A percentile compares a stretch with the other conserved stretches of the same genome.
Conservation (phyloP, 2,329 filamentous ascomycete species). For the Cryphonectria japonica region DNA sequence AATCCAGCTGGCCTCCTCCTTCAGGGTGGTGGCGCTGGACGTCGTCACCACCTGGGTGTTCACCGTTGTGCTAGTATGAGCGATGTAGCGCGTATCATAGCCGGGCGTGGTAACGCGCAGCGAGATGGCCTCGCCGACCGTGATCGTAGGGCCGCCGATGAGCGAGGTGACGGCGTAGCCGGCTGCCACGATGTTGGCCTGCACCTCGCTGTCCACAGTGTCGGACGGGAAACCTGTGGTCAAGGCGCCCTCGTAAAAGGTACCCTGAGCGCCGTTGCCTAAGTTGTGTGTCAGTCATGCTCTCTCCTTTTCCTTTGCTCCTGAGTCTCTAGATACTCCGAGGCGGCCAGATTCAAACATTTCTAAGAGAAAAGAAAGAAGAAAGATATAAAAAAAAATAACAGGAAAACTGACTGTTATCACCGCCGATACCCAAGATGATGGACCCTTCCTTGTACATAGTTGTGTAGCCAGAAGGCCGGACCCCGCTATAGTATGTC, state of each 20-base stretch:
- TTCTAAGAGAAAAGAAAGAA: too few relatives aligned
- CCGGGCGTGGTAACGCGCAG: conserved; percentile 59
- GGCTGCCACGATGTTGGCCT: conserved; percentile 63
- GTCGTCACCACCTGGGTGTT: conserved; percentile 60
- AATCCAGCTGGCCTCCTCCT: conserved; percentile 57
- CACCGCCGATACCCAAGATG: conserved; percentile 72
- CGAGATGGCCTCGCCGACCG: conserved; percentile 50
- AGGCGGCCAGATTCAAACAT: too few relatives aligned
- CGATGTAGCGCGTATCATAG: conserved; percentile 57
- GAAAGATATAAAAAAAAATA: too few relatives aligned
- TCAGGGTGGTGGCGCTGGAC: conserved; percentile 52
- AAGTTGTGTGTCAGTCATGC: too few relatives aligned
- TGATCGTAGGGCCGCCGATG: conserved; percentile 51
- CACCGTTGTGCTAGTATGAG: conserved; percentile 52
- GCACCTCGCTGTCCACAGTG: conserved; percentile 59
- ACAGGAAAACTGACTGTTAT: conserved; percentile 49
- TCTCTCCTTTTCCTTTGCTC: too few relatives aligned
- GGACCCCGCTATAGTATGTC: conserved; percentile 62
- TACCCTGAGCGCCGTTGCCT: conserved; percentile 59
- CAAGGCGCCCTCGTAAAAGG: conserved; percentile 69
- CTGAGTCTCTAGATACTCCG: too few relatives aligned
- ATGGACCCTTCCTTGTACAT: conserved; percentile 70
- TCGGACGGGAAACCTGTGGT: conserved; percentile 65
- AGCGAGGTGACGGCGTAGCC: conserved; percentile 55
- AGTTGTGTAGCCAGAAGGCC: conserved; percentile 62